Percentiles rank a stretch among this genome's conserved stretches.
phyloP scores from a whole-genome alignment of 257 asterid species.

The Leptodermis oblonga region DNA sequence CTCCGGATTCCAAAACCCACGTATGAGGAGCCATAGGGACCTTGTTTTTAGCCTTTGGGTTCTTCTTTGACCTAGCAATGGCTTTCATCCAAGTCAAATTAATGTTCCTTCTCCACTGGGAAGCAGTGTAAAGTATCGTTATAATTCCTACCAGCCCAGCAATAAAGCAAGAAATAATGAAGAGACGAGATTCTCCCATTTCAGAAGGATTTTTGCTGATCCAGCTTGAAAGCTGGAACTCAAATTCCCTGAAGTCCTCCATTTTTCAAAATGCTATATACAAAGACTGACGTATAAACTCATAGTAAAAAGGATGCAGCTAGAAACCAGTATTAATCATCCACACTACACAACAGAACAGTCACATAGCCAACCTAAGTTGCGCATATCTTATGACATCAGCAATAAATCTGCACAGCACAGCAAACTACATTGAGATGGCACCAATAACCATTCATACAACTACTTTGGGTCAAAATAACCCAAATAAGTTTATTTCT shows the following conservation, averaged over 20 bases:
- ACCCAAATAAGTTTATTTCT: not conserved
- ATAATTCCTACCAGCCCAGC: slow-evolving; percentile 75
- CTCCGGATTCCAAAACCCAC: slow-evolving; percentile 77
- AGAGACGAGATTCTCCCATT: slow-evolving; percentile 65
- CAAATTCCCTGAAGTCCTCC: slow-evolving; percentile 76
- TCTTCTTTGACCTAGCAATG: slow-evolving; percentile 90
- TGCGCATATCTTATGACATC: not conserved
- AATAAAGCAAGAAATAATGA: slow-evolving; percentile 63
- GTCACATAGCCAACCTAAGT: not conserved
- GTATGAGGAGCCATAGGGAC: slow-evolving; percentile 68
- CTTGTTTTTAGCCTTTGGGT: slow-evolving; percentile 74
- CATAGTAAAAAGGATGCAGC: not conserved
- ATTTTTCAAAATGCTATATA: slow-evolving; percentile 34
- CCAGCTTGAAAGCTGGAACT: slow-evolving; percentile 67
- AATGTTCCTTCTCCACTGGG: slow-evolving; percentile 91
- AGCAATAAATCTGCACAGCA: not conserved
- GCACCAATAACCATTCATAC: not conserved
- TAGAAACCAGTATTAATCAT: not conserved
- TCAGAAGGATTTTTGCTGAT: slow-evolving; percentile 59
- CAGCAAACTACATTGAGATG: not conserved
- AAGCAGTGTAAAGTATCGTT: slow-evolving; percentile 80
- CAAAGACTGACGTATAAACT: not conserved
- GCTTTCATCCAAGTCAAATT: slow-evolving; percentile 93
- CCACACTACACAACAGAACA: not conserved
- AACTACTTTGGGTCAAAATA: not conserved